A percentile compares a stretch with the other conserved stretches of the same genome.
Conservation (phyloP, 129 eudicot species). For the Pulicaria dysenterica region DNA sequence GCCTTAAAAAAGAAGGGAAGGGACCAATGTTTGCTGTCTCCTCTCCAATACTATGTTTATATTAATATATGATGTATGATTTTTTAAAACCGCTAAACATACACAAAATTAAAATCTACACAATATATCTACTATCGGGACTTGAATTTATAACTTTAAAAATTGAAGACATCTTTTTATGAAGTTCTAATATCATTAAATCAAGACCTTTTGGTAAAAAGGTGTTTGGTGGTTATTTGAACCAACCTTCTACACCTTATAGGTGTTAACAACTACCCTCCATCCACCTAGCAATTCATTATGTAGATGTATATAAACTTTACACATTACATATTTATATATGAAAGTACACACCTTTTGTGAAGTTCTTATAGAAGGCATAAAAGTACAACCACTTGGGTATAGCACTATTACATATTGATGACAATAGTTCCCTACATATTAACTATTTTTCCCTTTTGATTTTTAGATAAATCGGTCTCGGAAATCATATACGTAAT, state of each 20-base stretch:
- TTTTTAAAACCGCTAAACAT: too few species aligned
- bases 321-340: not conserved
- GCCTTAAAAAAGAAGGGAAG: slow-evolving; percentile 25
- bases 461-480: not conserved
- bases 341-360: not conserved
- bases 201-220: too few species aligned
- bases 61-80: too few species aligned
- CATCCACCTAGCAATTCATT: too few species aligned
- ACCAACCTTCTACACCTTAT: too few species aligned
- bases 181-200: too few species aligned
- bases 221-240: too few species aligned
- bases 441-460: not conserved
- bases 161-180: too few species aligned
- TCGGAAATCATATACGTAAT: not conserved
- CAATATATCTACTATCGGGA: too few species aligned
- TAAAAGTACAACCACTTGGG: not conserved
- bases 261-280: too few species aligned
- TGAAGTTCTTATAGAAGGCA: not conserved
- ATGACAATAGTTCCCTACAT: not conserved
- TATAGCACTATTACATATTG: not conserved
- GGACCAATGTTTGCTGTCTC: slow-evolving; percentile 7
- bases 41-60: not conserved
- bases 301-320: not conserved
- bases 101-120: too few species aligned
- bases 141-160: too few species aligned